These are phyloP conservation scores for Fusarium luffae DNA, from an alignment of 2,329 filamentous ascomycete species.

Conservation along the genomic window DNA sequence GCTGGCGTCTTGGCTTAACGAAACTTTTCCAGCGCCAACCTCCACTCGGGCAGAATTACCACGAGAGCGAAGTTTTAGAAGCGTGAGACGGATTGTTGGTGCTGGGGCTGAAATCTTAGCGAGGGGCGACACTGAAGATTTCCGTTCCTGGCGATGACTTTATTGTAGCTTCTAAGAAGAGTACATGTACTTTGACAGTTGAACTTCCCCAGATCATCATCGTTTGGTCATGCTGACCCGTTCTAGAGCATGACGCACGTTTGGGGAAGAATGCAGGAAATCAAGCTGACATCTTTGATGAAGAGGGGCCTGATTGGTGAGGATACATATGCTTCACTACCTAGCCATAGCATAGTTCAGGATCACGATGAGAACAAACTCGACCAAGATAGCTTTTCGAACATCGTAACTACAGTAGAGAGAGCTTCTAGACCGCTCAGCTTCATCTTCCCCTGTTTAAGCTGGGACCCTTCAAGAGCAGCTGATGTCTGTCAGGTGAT, in stretches of 20 bases:
- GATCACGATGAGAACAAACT: not conserved
- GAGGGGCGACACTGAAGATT: constrained; percentile 1
- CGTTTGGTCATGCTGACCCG: not conserved
- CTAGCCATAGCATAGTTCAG: not conserved
- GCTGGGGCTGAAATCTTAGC: constrained; percentile 9
- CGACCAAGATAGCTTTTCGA: too few species aligned
- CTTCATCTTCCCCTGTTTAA: not conserved
- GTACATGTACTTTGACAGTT: not conserved
- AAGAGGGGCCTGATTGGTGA: constrained; percentile 4
- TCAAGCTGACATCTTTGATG: not conserved
- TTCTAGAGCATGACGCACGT: constrained; percentile 15
- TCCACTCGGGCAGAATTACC: constrained; percentile 38
- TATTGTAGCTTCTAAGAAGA: not conserved
- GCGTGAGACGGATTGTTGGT: constrained; percentile 2
- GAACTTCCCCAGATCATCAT: not conserved
- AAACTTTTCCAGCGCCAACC: not conserved
- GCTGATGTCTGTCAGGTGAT: not conserved
- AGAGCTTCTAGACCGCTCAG: not conserved
- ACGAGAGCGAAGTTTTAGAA: constrained; percentile 3
- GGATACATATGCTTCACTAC: not conserved
- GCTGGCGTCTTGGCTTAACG: not conserved
- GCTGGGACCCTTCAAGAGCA: not conserved
- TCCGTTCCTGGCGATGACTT: not conserved
- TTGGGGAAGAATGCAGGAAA: constrained; percentile 10
- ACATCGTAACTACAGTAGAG: not conserved